Percentiles rank a stretch among this genome's conserved stretches.
Evolutionary conservation across 148 eudicot genomes (phyloP).

Genomic region (Arbutus unedo): DNA sequence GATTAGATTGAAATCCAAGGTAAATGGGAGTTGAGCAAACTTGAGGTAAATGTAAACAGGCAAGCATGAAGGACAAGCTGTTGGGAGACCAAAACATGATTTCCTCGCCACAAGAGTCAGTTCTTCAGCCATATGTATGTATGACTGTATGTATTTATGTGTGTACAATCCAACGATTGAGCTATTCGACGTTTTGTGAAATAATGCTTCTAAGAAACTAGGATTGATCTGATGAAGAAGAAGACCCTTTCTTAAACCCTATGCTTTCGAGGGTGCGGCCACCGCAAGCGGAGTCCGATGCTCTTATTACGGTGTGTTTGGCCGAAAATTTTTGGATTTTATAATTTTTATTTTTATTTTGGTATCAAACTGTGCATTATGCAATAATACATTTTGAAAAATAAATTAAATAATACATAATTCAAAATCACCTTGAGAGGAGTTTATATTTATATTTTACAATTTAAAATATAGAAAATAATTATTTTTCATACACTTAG

Average conservation of each 20-base stretch:
- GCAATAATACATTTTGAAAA: no score
- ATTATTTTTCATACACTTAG: no score
- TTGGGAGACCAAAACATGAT: slow-evolving; percentile 73
- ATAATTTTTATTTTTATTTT: no score
- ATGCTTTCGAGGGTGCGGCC: not conserved
- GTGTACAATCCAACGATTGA: not conserved
- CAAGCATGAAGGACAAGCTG: slow-evolving; percentile 72
- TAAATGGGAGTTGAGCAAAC: slow-evolving; percentile 54
- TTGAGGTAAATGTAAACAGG: slow-evolving; percentile 81
- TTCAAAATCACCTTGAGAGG: no score
- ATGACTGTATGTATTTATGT: not conserved
- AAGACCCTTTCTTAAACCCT: slow-evolving; percentile 2
- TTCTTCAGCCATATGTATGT: not conserved
- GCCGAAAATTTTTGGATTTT: no score
- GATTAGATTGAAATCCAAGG: slow-evolving; percentile 53
- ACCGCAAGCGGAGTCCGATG: not conserved
- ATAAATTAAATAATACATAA: no score
- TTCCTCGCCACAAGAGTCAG: slow-evolving; percentile 62
- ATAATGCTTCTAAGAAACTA: not conserved
- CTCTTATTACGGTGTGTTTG: no score
- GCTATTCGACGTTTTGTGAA: not conserved
- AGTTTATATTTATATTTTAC: no score
- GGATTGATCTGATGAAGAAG: not conserved
- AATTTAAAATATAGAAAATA: no score
- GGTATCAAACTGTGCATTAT: no score